Conservation (phyloP, 2,329 filamentous ascomycete genomes). For the Juglanconis juglandina region DNA sequence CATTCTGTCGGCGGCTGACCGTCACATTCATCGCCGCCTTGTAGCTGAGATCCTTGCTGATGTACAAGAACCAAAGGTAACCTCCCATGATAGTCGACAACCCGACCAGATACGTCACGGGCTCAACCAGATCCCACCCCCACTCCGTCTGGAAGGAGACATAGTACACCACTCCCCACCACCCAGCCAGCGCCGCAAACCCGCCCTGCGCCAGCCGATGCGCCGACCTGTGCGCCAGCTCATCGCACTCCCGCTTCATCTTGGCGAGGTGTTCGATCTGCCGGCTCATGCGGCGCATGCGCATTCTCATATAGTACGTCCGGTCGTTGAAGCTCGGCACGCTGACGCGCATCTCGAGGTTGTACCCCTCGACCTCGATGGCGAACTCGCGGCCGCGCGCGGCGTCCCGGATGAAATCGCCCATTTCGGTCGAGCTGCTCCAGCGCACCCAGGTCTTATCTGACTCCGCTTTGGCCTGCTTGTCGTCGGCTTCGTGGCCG, state of each 20-base stretch:
- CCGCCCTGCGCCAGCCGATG: conserved; percentile 78
- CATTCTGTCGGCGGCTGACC: conserved; percentile 71
- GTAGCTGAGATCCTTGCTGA: conserved; percentile 86
- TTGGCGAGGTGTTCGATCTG: conserved; percentile 67
- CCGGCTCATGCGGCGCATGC: conserved; percentile 67
- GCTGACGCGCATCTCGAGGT: conserved; percentile 65
- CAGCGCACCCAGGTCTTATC: conserved; percentile 68
- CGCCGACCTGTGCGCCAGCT: conserved; percentile 70
- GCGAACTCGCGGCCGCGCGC: conserved; percentile 81
- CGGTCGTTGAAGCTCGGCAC: conserved; percentile 86
- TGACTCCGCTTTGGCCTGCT: conserved; percentile 44
- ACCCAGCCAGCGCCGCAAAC: conserved; percentile 67
- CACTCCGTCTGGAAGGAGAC: conserved; percentile 68
- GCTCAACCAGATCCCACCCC: conserved; percentile 90
- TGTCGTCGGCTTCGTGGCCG: conserved; percentile 54
- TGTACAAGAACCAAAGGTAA: conserved; percentile 91
- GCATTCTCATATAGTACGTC: conserved; percentile 81
- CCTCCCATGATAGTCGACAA: conserved; percentile 81
- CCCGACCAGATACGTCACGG: conserved; percentile 85
- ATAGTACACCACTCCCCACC: conserved; percentile 81
- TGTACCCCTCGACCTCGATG: conserved; percentile 71
- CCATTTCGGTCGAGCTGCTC: conserved; percentile 85
- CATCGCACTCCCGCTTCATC: conserved; percentile 79
- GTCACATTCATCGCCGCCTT: conserved; percentile 84
- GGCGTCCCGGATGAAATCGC: conserved; percentile 90